A percentile compares a stretch with the other conserved stretches of the same genome.
Conservation (phyloP, 140 eudicot species). For the Bidens hawaiensis region DNA sequence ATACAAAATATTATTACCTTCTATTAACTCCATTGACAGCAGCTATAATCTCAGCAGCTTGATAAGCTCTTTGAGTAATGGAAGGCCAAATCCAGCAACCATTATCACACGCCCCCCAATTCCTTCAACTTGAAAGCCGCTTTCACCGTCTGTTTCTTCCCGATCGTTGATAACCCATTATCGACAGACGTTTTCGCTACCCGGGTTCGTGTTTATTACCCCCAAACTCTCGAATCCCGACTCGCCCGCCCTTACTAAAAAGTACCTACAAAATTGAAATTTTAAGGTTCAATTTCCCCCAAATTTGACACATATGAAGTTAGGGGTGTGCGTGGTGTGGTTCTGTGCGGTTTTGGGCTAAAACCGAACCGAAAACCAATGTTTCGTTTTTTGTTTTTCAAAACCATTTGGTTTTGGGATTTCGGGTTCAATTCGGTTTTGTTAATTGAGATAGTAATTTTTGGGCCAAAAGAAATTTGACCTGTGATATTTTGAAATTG, state of each 20-base stretch:
- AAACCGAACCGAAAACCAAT: no score
- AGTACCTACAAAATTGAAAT: conserved; percentile 69
- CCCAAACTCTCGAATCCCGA: conserved; percentile 83
- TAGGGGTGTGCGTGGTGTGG: no score
- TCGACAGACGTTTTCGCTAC: conserved; percentile 85
- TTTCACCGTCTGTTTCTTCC: conserved; percentile 71
- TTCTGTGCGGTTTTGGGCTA: no score
- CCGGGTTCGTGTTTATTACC: conserved; percentile 88
- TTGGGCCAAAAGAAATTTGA: no score
- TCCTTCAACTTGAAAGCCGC: conserved; percentile 72
- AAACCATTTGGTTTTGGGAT: no score
- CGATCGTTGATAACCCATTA: conserved; percentile 70
- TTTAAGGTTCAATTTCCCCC: no score
- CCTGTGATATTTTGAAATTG: no score
- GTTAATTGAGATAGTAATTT: no score
- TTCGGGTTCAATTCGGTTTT: no score
- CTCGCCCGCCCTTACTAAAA: conserved; percentile 93
- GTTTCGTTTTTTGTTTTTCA: no score
- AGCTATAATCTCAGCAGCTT: conserved; percentile 93
- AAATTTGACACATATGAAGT: no score
- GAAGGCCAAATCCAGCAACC: conserved; percentile 99
- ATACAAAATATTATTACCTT: no score
- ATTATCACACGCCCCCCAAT: conserved; percentile 83
- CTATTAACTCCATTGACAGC: conserved; percentile 58
- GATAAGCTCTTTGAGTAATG: conserved; percentile 94